A percentile compares a stretch with the other conserved stretches of the same genome.
phyloP scores from a whole-genome alignment of 2,329 filamentous ascomycete species.

The Cordyceps farinosa region DNA sequence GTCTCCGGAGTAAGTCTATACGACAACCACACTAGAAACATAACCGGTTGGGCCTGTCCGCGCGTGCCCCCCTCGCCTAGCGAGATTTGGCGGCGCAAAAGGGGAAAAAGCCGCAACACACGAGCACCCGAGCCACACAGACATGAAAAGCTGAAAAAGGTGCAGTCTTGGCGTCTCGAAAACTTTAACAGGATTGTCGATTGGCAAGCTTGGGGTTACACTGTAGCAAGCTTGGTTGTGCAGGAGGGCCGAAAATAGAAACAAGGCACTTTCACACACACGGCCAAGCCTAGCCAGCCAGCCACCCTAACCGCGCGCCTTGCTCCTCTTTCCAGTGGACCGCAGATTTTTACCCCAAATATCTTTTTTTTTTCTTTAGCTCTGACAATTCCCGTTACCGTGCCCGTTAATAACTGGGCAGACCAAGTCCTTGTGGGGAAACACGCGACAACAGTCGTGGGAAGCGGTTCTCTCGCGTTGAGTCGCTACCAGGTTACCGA shows the following conservation, averaged over 20 bases:
- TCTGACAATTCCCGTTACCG: background rate
- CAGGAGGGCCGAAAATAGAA: background rate
- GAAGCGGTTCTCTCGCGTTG: background rate
- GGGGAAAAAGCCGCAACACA: background rate
- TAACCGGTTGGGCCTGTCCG: background rate
- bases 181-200: background rate
- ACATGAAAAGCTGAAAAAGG: background rate
- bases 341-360: too few relatives aligned
- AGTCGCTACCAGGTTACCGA: background rate
- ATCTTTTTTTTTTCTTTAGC: background rate
- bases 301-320: conserved; percentile 14
- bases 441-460: background rate
- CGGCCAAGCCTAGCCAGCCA: background rate
- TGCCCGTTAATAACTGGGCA: background rate
- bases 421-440: background rate
- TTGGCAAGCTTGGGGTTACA: background rate
- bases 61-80: conserved; percentile 1
- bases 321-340: conserved; percentile 11
- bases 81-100: background rate
- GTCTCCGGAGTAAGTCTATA: background rate
- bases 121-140: background rate
- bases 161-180: background rate
- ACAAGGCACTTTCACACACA: background rate
- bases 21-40: background rate
- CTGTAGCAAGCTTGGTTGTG: background rate